Evolutionary conservation across 2,329 filamentous ascomycete species (phyloP).

Genomic region (Nemania bipapillata): DNA sequence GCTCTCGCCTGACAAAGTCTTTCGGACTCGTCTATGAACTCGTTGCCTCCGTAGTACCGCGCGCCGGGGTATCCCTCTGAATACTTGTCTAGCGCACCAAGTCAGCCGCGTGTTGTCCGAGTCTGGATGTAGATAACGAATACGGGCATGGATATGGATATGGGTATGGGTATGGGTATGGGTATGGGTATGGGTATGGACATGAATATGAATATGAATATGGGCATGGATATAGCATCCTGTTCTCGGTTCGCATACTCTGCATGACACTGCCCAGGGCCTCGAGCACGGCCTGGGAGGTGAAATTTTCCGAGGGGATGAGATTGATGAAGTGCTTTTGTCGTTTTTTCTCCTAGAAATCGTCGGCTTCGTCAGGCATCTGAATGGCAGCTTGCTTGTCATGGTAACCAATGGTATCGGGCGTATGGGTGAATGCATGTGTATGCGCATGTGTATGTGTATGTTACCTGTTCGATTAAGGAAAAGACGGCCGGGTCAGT

Average conservation of each 20-base stretch:
- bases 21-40: slow-evolving; percentile 93
- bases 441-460: slow-evolving; percentile 53
- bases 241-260: slow-evolving; percentile 65
- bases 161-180: no score
- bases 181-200: no score
- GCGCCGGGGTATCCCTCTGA: slow-evolving; percentile 97
- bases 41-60: slow-evolving; percentile 95
- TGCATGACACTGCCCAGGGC: slow-evolving; percentile 94
- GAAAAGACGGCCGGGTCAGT: slow-evolving; percentile 88
- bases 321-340: slow-evolving; percentile 99
- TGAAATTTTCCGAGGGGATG: slow-evolving; percentile 95
- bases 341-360: slow-evolving; percentile 84
- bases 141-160: no score
- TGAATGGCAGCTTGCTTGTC: not conserved
- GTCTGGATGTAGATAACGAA: no score
- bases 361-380: slow-evolving; percentile 20
- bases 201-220: no score
- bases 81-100: slow-evolving; percentile 79
- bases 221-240: no score
- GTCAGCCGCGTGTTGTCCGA: slow-evolving; percentile 7
- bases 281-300: slow-evolving; percentile 90
- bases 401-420: not conserved
- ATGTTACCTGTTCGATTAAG: slow-evolving; percentile 86
- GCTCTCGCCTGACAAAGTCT: slow-evolving; percentile 89
- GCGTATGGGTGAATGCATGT: not conserved